These are phyloP conservation scores for Tuber magnatum DNA, from an alignment of 495 filamentous ascomycete genomes.

Conservation along the genomic window DNA sequence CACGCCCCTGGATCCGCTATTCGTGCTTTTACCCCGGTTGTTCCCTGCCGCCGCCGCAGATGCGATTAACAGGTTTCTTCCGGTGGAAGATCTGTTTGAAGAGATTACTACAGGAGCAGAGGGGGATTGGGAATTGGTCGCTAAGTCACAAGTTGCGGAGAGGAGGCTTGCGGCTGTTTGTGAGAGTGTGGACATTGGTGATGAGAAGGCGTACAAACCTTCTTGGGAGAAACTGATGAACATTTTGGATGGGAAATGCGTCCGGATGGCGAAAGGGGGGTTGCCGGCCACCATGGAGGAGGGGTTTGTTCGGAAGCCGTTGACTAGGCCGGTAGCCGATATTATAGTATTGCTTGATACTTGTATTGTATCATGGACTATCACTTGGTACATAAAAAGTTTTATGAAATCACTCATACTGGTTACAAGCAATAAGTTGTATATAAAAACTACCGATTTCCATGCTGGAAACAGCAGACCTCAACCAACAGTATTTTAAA, in stretches of 20 bases:
- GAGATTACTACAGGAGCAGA: conserved; percentile 34
- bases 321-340: conserved; percentile 58
- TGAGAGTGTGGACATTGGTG: conserved; percentile 71
- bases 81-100: conserved; percentile 75
- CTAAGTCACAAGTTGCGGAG: conserved; percentile 44
- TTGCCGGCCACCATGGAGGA: conserved; percentile 80
- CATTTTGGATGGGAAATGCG: conserved; percentile 64
- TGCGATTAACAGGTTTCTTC: conserved; percentile 58
- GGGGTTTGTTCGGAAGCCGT: conserved; percentile 64
- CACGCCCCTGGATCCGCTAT: conserved; percentile 75
- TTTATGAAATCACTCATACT: too few species aligned
- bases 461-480: too few species aligned
- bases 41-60: conserved; percentile 41
- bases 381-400: too few species aligned
- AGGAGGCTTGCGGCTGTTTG: conserved; percentile 59
- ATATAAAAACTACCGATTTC: too few species aligned
- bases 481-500: too few species aligned
- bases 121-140: conserved; percentile 41
- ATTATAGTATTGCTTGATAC: too few species aligned
- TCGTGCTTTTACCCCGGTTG: conserved; percentile 70
- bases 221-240: conserved; percentile 60
- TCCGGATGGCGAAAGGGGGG: conserved; percentile 55
- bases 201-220: conserved; percentile 73
- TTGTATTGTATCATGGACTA: too few species aligned
- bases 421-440: too few species aligned